Evolutionary conservation across 441 rosid species (phyloP).

Genomic region (Populus tomentosa): DNA sequence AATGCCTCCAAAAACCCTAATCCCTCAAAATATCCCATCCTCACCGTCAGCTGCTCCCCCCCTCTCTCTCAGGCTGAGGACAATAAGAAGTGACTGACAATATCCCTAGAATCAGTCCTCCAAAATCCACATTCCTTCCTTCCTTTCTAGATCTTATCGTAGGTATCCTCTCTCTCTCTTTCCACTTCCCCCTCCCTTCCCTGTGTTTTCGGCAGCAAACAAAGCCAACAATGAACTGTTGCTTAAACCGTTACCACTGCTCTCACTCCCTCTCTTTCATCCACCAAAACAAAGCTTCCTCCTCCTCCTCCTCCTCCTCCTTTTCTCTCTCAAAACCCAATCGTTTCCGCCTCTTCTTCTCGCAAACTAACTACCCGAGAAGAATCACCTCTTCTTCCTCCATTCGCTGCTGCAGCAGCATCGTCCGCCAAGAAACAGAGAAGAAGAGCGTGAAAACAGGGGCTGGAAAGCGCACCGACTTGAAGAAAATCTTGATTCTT

Average conservation of each 20-base stretch:
- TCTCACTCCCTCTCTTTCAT: neutral
- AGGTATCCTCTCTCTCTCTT: no score
- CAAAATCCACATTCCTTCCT: no score
- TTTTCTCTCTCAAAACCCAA: neutral
- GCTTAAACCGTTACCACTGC: neutral
- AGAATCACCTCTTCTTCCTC: neutral
- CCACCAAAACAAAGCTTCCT: neutral
- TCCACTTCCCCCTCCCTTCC: neutral
- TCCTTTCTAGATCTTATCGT: no score
- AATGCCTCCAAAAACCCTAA: no score
- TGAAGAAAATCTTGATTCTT: constrained; percentile 86
- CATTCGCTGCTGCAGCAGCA: neutral
- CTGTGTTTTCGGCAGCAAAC: neutral
- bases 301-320: no score
- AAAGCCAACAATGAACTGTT: neutral
- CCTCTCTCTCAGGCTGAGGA: neutral
- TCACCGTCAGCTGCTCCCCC: neutral
- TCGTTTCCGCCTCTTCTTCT: neutral
- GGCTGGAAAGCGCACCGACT: constrained; percentile 57
- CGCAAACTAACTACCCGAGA: neutral
- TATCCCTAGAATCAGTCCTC: no score
- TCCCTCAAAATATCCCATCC: no score
- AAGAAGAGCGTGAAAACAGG: neutral
- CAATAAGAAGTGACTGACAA: no score
- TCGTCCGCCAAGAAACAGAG: neutral